Base-by-base conservation (phyloP, 1,139 yeast species). In the Nadsonia starkeyi-henricii region DNA sequence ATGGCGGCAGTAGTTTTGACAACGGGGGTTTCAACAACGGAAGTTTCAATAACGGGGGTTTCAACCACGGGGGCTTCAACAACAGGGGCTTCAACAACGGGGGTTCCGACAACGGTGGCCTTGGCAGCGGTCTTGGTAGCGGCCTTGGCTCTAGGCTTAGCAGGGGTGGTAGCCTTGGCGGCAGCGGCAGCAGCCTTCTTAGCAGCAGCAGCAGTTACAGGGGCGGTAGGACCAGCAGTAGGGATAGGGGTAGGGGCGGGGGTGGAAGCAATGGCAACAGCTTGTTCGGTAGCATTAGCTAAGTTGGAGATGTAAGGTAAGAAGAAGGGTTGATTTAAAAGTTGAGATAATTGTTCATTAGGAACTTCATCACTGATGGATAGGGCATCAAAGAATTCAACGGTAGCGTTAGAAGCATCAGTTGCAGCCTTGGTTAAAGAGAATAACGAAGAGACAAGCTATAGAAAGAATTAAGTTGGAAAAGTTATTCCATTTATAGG, bases 371-470 rank as follows among this genome's bases (percentile, higher is more conserved):
- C 48, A 3, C 36, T 36, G 21, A 48, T 51, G 17, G 54, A 41
- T 17, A 58, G 49, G 19, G 58, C 70, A 58, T 79, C 79, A 71
- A 80, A 82, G 65, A 82, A 83, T 59, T 79, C 80, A 52, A 84
- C 77, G 39, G 89, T 78, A 36, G 91, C 88, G 44, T 78, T 69
- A 42, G 93, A 85, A 45, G 91, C 85, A 50, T 82, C 88, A 54
- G 75, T 78, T 44, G 95, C 89, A 20, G 89, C 85, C 60, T 80
- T 83, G 48, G 93, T 79, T 52, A 85, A 75, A 62, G 82, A 88
- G 59, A 81, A 81, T 52, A 85, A 75, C 5, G 94, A 77, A 43
- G 93, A 76, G 53, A 85, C 88, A 46, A 85, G 73, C 65, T 79
- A 51, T 28, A 30, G 21, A 21, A 13, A 20, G 49, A 45, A 43